A percentile compares a stretch with the other conserved stretches of the same genome.
phyloP scores from a whole-genome alignment of 495 filamentous ascomycete species.

The Talaromyces trachyspermus region DNA sequence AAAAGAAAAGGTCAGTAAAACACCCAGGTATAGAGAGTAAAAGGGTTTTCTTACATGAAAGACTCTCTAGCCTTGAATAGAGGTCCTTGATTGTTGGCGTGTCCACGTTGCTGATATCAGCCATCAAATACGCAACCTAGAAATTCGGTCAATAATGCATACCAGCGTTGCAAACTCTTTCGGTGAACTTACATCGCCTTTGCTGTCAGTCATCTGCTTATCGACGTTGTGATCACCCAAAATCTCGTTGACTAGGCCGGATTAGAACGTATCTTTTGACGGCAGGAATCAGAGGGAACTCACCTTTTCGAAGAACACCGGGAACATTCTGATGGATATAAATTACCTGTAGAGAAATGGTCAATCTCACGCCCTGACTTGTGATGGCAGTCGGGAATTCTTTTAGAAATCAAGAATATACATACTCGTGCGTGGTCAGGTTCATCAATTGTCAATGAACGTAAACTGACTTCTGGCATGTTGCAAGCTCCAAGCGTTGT shows the following conservation, averaged over 20 bases:
- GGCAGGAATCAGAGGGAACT: slow-evolving; percentile 11
- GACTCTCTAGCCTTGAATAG: slow-evolving; percentile 68
- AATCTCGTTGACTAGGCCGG: slow-evolving; percentile 71
- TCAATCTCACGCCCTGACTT: slow-evolving; percentile 8
- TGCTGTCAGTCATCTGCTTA: slow-evolving; percentile 94
- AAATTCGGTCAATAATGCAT: slow-evolving; percentile 11
- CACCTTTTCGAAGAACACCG: slow-evolving; percentile 80
- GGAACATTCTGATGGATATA: slow-evolving; percentile 96
- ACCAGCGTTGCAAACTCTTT: background rate
- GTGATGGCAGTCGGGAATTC: too few relatives aligned
- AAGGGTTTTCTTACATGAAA: slow-evolving; percentile 58
- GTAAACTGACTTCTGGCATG: slow-evolving; percentile 85
- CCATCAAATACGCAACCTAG: slow-evolving; percentile 91
- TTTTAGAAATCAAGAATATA: too few relatives aligned
- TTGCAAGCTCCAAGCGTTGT: slow-evolving; percentile 88
- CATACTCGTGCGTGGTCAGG: slow-evolving; percentile 73
- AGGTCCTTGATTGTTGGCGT: slow-evolving; percentile 75
- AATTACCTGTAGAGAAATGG: slow-evolving; percentile 50
- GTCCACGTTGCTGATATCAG: slow-evolving; percentile 86
- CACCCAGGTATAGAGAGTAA: background rate
- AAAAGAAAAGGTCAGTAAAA: slow-evolving; percentile 4
- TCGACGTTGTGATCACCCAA: slow-evolving; percentile 94
- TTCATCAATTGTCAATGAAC: slow-evolving; percentile 80
- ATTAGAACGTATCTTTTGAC: slow-evolving; percentile 3
- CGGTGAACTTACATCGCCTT: slow-evolving; percentile 62